phyloP scores from a whole-genome alignment of 139 green algal genomes.

The Chlorella sp. region DNA sequence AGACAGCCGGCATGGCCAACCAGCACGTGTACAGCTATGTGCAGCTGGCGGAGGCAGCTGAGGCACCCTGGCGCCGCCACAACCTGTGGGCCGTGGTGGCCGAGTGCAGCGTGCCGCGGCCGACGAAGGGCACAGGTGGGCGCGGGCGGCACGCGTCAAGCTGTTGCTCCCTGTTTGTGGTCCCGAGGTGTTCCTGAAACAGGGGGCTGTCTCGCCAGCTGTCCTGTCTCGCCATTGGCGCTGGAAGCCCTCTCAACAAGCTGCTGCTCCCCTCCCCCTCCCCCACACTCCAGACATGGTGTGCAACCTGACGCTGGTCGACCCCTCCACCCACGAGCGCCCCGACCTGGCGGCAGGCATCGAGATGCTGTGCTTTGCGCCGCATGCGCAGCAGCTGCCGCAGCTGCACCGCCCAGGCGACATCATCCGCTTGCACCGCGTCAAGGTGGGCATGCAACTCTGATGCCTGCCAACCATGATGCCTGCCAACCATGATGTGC shows the following conservation, averaged over 20 bases:
- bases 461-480: neutral
- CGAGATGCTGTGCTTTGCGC: conserved; percentile 52
- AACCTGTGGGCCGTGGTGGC: conserved; percentile 51
- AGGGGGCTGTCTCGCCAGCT: no score
- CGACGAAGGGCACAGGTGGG: conserved; percentile 44
- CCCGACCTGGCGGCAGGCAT: conserved; percentile 17
- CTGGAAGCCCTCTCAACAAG: no score
- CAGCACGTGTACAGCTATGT: conserved; percentile 9
- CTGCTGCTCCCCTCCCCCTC: neutral
- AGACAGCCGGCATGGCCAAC: neutral
- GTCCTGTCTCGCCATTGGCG: no score
- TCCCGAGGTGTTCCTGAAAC: no score
- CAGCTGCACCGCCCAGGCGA: conserved; percentile 37
- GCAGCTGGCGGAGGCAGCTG: conserved; percentile 9
- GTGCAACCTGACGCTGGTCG: conserved; percentile 51
- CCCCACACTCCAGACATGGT: conserved; percentile 38
- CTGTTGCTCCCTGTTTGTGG: no score
- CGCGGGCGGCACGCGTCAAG: no score
- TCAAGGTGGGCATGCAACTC: conserved; percentile 20
- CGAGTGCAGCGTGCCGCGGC: conserved; percentile 46
- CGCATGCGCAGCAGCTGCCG: conserved; percentile 23
- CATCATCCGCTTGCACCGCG: conserved; percentile 59
- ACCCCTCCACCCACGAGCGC: conserved; percentile 21
- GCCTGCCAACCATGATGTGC: no score
- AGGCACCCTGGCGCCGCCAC: neutral